phyloP scores from a whole-genome alignment of 805 yeast species.

The Zygosaccharomyces rouxii region DNA sequence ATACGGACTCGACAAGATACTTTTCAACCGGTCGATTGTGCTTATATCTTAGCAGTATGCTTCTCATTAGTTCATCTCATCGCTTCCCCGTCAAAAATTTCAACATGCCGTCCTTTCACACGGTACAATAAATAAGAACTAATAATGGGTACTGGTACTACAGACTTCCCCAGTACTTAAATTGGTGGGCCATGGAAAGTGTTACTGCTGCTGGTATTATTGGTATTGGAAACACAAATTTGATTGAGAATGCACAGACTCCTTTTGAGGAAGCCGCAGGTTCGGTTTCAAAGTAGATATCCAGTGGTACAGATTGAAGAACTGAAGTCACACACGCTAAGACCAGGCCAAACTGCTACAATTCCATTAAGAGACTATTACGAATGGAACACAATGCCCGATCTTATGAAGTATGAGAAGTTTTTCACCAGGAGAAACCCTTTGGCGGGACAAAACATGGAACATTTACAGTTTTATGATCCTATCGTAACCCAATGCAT shows the following conservation, averaged over 20 bases:
- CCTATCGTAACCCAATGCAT: slow-evolving; percentile 35
- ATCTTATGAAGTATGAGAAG: slow-evolving; percentile 16
- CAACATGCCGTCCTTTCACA: slow-evolving; percentile 1
- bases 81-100: slow-evolving; percentile 4
- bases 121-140: neutral
- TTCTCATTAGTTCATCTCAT: neutral
- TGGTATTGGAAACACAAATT: neutral
- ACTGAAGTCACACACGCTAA: slow-evolving; percentile 9
- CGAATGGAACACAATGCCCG: slow-evolving; percentile 15
- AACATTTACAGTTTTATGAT: slow-evolving; percentile 12
- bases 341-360: slow-evolving; percentile 8
- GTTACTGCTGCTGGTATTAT: neutral
- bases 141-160: neutral
- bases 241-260: slow-evolving; percentile 6
- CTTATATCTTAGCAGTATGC: neutral
- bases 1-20: too few species aligned
- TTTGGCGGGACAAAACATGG: neutral
- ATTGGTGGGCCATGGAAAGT: neutral
- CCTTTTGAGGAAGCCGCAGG: slow-evolving; percentile 4
- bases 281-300: slow-evolving; percentile 11
- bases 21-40: neutral
- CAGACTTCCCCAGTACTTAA: neutral
- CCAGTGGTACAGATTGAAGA: slow-evolving; percentile 15
- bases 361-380: slow-evolving; percentile 18
- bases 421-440: slow-evolving; percentile 14